A percentile compares a stretch with the other conserved stretches of the same genome.
Evolutionary conservation across 2,329 filamentous ascomycete genomes (phyloP).

Genomic region (Epichloe brachyelytri): DNA sequence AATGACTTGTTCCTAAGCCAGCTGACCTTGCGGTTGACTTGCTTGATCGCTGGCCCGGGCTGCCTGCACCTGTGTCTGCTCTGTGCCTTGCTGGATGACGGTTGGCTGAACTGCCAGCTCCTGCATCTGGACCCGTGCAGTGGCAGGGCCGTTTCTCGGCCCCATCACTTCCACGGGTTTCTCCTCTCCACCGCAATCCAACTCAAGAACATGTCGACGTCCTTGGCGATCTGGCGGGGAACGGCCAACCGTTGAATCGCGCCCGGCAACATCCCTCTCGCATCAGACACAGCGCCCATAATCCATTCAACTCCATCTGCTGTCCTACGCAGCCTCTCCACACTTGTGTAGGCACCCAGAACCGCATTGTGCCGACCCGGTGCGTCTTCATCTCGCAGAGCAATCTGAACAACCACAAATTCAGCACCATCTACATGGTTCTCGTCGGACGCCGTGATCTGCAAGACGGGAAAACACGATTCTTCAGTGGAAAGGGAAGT

Average conservation of each 20-base stretch:
- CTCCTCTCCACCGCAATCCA: conserved; percentile 42
- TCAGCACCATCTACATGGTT: conserved; percentile 22
- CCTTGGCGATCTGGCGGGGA: conserved; percentile 52
- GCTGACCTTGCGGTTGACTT: neutral
- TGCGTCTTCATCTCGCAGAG: conserved; percentile 24
- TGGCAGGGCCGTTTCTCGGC: neutral
- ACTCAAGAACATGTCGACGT: conserved; percentile 54
- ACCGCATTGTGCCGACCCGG: conserved; percentile 32
- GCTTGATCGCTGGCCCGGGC: neutral
- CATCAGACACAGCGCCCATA: conserved; percentile 66
- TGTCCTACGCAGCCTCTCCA: conserved; percentile 46
- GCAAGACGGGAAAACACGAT: conserved; percentile 55
- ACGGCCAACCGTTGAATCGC: conserved; percentile 53
- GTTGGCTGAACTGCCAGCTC: too few relatives aligned
- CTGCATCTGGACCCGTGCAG: neutral
- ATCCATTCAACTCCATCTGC: conserved; percentile 51
- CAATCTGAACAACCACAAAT: conserved; percentile 45
- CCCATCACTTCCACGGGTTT: neutral
- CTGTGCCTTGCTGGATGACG: neutral
- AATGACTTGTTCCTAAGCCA: neutral
- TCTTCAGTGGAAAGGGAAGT: conserved; percentile 44
- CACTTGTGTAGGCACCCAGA: conserved; percentile 48
- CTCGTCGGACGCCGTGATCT: conserved; percentile 37
- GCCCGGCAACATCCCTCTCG: conserved; percentile 51
- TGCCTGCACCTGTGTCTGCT: neutral